phyloP scores from a whole-genome alignment of 2,329 filamentous ascomycete species.

The Chrysosporium keratinophilum region DNA sequence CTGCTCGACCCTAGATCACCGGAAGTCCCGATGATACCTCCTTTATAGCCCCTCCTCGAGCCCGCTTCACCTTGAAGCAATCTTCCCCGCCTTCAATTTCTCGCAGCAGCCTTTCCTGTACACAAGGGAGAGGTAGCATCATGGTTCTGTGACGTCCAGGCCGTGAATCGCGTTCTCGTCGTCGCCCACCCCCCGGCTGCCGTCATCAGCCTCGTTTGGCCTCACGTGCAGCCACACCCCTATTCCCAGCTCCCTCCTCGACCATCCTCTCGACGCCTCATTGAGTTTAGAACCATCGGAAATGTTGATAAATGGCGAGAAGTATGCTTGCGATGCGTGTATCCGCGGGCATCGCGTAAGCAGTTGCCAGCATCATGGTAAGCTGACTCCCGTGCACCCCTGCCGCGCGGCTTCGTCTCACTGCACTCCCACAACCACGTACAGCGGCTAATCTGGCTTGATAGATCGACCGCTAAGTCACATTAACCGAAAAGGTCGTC shows the following conservation, averaged over 20 bases:
- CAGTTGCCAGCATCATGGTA: slow-evolving; percentile 94
- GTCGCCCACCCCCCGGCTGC: background rate
- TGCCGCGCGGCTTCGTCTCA: background rate
- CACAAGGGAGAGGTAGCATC: background rate
- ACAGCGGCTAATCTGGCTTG: slow-evolving; percentile 10
- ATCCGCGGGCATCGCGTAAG: slow-evolving; percentile 97
- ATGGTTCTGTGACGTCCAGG: slow-evolving; percentile 1
- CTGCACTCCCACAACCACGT: slow-evolving; percentile 7
- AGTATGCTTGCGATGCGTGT: slow-evolving; percentile 58
- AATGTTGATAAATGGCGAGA: slow-evolving; percentile 21
- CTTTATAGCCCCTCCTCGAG: slow-evolving; percentile 10
- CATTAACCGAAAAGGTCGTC: slow-evolving; percentile 95
- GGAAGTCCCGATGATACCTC: slow-evolving; percentile 6
- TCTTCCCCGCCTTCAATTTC: background rate
- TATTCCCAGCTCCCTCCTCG: background rate
- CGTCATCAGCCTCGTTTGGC: slow-evolving; percentile 3
- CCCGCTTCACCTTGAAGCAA: slow-evolving; percentile 6
- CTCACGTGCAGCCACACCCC: slow-evolving; percentile 10
- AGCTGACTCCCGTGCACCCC: slow-evolving; percentile 35
- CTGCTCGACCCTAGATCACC: background rate
- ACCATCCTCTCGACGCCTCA: background rate
- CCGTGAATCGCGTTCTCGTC: slow-evolving; percentile 2
- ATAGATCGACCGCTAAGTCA: slow-evolving; percentile 82
- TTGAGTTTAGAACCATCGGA: background rate
- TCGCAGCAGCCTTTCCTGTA: background rate